Evolutionary conservation across 192 early-diverging fungal species (phyloP).

Genomic region (Tieghemiomyces parasiticus): DNA sequence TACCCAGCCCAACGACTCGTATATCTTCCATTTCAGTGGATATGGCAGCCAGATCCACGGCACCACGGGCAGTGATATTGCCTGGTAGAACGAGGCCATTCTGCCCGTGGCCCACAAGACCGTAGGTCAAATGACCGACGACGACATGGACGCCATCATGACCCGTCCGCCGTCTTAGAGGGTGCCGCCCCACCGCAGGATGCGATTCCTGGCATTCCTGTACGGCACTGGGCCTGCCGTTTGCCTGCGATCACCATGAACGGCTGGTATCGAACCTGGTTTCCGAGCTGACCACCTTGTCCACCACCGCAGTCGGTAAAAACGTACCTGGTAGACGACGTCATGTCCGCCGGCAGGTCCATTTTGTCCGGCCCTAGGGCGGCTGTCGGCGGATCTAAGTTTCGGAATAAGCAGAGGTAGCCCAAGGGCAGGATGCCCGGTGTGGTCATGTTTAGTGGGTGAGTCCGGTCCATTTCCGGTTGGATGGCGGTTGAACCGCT

Average conservation of each 20-base stretch:
- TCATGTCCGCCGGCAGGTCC: constrained; percentile 22
- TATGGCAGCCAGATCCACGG: constrained; percentile 50
- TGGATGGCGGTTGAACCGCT: background rate
- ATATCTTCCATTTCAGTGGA: constrained; percentile 73
- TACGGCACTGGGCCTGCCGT: constrained; percentile 66
- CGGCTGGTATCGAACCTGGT: constrained; percentile 35
- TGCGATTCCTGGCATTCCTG: constrained; percentile 82
- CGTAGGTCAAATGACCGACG: constrained; percentile 53
- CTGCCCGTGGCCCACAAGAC: constrained; percentile 44
- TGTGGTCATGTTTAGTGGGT: constrained; percentile 69
- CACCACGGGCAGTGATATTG: constrained; percentile 55
- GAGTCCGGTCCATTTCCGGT: constrained; percentile 9
- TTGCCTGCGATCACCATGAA: constrained; percentile 54
- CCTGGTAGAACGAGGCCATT: constrained; percentile 65
- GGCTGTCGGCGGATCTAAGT: constrained; percentile 22
- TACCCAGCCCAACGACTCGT: constrained; percentile 60
- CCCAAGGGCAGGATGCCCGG: constrained; percentile 41
- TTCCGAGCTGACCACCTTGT: constrained; percentile 24
- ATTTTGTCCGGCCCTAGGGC: constrained; percentile 24
- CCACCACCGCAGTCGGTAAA: constrained; percentile 16
- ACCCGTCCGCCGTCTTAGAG: constrained; percentile 48
- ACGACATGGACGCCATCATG: constrained; percentile 60
- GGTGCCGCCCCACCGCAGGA: constrained; percentile 61
- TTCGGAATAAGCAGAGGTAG: constrained; percentile 20
- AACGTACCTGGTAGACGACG: constrained; percentile 24